phyloP scores from a whole-genome alignment of 2,329 filamentous ascomycete species.

The Knufia fluminis region DNA sequence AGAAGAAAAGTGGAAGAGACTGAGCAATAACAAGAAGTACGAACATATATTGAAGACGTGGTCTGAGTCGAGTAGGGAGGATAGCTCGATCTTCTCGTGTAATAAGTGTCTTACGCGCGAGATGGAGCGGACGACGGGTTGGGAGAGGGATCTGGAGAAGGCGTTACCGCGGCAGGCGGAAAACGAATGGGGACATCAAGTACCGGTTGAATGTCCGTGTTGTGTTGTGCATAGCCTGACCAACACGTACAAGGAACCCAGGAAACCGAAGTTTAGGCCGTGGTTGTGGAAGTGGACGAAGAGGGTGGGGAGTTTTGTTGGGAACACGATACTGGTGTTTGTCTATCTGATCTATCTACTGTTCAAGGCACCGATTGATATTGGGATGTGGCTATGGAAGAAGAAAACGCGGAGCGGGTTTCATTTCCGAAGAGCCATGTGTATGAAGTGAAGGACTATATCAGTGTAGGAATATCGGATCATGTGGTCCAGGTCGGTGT shows the following conservation, averaged over 20 bases:
- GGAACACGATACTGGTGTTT: conserved; percentile 6
- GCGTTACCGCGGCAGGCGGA: background rate
- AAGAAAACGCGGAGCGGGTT: conserved; percentile 3
- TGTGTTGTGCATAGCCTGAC: background rate
- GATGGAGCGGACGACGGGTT: background rate
- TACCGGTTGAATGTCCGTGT: conserved; percentile 4
- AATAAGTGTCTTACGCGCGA: conserved; percentile 4
- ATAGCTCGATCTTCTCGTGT: conserved; percentile 16
- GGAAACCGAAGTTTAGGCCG: conserved; percentile 6
- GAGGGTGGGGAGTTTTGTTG: background rate
- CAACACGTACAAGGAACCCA: conserved; percentile 3
- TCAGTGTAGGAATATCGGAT: too few species aligned
- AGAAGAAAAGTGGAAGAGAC: conserved; percentile 13
- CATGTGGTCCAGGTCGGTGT: background rate
- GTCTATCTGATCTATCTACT: conserved; percentile 7
- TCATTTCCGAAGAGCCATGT: background rate
- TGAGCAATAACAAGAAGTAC: conserved; percentile 15
- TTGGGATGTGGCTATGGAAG: conserved; percentile 1
- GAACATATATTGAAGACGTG: conserved; percentile 16
- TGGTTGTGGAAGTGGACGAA: conserved; percentile 10
- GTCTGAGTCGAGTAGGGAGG: conserved; percentile 13
- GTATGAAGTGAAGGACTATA: conserved; percentile 1
- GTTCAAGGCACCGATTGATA: conserved; percentile 2
- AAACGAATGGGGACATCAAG: background rate
- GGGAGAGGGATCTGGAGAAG: background rate